These are phyloP conservation scores for Penicillium sp. DNA, from an alignment of 2,329 filamentous ascomycete genomes.

Conservation along the genomic window DNA sequence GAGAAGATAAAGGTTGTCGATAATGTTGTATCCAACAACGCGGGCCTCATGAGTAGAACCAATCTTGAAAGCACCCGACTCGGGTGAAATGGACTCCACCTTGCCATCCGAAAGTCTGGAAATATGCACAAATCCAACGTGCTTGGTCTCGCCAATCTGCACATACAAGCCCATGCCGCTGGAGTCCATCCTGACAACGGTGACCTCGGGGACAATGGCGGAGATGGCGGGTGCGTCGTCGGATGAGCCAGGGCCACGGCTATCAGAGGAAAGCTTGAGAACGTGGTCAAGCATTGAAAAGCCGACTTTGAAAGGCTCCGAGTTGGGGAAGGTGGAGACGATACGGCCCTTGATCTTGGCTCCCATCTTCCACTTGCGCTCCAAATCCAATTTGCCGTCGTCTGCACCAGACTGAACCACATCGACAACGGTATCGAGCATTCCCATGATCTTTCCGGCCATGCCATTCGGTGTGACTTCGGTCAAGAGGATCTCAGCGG, in stretches of 20 bases:
- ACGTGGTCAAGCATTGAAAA: slow-evolving; percentile 89
- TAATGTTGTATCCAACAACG: slow-evolving; percentile 79
- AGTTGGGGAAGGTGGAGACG: slow-evolving; percentile 80
- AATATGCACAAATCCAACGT: slow-evolving; percentile 90
- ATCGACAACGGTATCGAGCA: slow-evolving; percentile 88
- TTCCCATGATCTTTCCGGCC: slow-evolving; percentile 85
- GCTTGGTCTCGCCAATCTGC: slow-evolving; percentile 64
- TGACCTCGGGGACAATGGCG: slow-evolving; percentile 73
- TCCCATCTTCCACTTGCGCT: slow-evolving; percentile 77
- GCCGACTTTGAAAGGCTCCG: slow-evolving; percentile 79
- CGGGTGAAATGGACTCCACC: slow-evolving; percentile 76
- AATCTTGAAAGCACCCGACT: slow-evolving; percentile 74
- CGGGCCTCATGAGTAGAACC: slow-evolving; percentile 79
- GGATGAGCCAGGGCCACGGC: slow-evolving; percentile 40
- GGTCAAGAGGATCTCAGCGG: slow-evolving; percentile 79
- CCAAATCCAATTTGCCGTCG: slow-evolving; percentile 67
- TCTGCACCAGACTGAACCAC: slow-evolving; percentile 82
- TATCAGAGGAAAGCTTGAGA: slow-evolving; percentile 56
- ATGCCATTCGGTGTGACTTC: slow-evolving; percentile 75
- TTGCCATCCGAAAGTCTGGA: slow-evolving; percentile 89
- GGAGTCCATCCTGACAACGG: slow-evolving; percentile 75
- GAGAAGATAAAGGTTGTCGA: slow-evolving; percentile 83
- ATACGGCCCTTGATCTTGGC: slow-evolving; percentile 83
- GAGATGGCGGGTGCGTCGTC: slow-evolving; percentile 57
- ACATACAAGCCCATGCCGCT: slow-evolving; percentile 76